phyloP scores from a whole-genome alignment of 352 stramenopile genomes.

The Sclerospora graminicola region DNA sequence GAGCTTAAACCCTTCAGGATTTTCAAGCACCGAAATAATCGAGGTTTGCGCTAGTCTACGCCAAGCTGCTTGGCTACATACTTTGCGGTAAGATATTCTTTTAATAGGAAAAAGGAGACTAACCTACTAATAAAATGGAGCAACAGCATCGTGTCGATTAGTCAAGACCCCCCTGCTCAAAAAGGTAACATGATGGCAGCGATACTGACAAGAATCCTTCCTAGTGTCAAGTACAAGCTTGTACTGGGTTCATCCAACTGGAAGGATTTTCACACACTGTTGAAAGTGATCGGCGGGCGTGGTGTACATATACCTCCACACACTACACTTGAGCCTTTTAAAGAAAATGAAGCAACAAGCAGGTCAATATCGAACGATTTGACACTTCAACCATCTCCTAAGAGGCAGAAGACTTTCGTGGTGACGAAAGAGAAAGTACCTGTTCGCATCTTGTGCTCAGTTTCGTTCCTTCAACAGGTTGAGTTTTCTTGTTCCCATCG shows the following conservation, averaged over 20 bases:
- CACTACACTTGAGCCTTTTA: background rate
- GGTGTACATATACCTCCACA: background rate
- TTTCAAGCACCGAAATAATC: conserved; percentile 32
- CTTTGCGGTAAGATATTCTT: conserved; percentile 28
- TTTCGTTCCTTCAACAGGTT: conserved; percentile 31
- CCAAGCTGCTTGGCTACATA: conserved; percentile 51
- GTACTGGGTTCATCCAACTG: conserved; percentile 26
- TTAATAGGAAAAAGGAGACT: background rate
- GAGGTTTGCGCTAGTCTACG: conserved; percentile 48
- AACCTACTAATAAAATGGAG: background rate
- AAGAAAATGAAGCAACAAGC: background rate
- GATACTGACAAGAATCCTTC: conserved; percentile 16
- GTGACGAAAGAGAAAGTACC: conserved; percentile 9
- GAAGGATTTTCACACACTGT: conserved; percentile 26
- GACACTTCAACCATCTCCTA: conserved; percentile 4
- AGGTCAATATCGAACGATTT: conserved; percentile 1
- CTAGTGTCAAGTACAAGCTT: conserved; percentile 29
- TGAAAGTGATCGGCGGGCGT: conserved; percentile 2
- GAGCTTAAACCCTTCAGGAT: conserved; percentile 32
- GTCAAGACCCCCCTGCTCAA: conserved; percentile 4
- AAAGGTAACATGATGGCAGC: conserved; percentile 4
- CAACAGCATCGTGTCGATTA: conserved; percentile 17
- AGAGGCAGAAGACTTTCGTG: conserved; percentile 15
- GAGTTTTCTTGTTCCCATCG: background rate
- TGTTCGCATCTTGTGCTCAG: conserved; percentile 35